Conservation (phyloP, 352 stramenopile genomes). For the Phytophthora pistaciae region DNA sequence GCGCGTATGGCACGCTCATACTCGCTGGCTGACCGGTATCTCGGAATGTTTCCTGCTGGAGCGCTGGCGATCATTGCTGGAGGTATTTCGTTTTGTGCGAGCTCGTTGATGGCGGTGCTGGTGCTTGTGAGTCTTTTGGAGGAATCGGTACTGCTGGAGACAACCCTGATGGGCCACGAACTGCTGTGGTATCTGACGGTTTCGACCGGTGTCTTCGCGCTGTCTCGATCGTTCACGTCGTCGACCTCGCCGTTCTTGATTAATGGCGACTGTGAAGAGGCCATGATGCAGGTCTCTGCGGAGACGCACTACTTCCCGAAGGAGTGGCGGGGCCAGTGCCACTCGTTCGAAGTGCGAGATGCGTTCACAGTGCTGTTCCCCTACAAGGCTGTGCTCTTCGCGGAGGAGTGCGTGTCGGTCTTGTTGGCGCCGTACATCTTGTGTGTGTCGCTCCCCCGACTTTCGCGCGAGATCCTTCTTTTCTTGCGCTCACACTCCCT, state of each 20-base stretch:
- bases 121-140: slow-evolving; percentile 95
- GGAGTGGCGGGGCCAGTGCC: slow-evolving; percentile 90
- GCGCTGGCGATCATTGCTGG: slow-evolving; percentile 92
- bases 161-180: slow-evolving; percentile 94
- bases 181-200: slow-evolving; percentile 98
- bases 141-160: slow-evolving; percentile 96
- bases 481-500: slow-evolving; percentile 96
- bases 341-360: slow-evolving; percentile 90
- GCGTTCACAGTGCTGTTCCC: slow-evolving; percentile 93
- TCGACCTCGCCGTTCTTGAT: slow-evolving; percentile 74
- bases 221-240: slow-evolving; percentile 83
- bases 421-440: slow-evolving; percentile 97
- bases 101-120: slow-evolving; percentile 95
- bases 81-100: slow-evolving; percentile 96
- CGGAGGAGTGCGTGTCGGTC: slow-evolving; percentile 94
- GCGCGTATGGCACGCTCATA: slow-evolving; percentile 94
- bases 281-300: slow-evolving; percentile 84
- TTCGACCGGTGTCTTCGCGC: slow-evolving; percentile 82
- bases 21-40: slow-evolving; percentile 92
- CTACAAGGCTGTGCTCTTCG: slow-evolving; percentile 95
- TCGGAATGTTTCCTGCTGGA: slow-evolving; percentile 94
- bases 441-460: slow-evolving; percentile 93
- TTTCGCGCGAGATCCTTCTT: slow-evolving; percentile 91
- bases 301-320: slow-evolving; percentile 98
- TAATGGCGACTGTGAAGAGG: slow-evolving; percentile 84